A percentile compares a stretch with the other conserved stretches of the same genome.
Evolutionary conservation across 2,329 filamentous ascomycete genomes (phyloP).

Genomic region (Trichoderma lentiforme): DNA sequence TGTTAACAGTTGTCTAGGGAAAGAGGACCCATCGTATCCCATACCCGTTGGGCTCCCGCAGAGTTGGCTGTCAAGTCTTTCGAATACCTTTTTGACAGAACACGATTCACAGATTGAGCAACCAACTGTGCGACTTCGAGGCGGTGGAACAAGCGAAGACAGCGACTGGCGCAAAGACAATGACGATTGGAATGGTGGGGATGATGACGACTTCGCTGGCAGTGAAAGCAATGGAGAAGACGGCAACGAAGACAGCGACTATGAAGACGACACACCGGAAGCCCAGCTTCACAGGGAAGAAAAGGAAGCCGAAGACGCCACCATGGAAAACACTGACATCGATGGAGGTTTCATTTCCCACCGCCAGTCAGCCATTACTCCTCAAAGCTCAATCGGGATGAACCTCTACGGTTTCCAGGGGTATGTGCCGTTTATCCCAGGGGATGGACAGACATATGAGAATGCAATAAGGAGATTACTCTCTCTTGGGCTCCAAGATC

Average conservation of each 20-base stretch:
- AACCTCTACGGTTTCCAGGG: conserved; percentile 34
- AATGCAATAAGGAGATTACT: conserved; percentile 27
- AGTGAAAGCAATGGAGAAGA: neutral
- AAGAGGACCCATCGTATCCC: neutral
- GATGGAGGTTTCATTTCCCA: neutral
- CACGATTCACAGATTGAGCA: neutral
- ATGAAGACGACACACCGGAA: neutral
- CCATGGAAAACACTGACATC: neutral
- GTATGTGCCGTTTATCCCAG: conserved; percentile 25
- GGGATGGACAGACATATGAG: conserved; percentile 23
- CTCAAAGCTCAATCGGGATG: neutral
- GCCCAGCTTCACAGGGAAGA: too few species aligned
- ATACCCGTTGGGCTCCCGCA: neutral
- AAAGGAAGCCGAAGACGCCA: neutral
- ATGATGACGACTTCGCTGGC: neutral
- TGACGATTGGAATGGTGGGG: neutral
- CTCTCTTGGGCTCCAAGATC: conserved; percentile 14
- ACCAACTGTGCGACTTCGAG: conserved; percentile 1
- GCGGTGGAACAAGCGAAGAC: neutral
- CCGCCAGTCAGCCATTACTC: neutral
- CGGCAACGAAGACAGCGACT: neutral
- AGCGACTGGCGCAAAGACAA: neutral
- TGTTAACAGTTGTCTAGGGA: neutral
- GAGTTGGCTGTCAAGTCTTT: neutral
- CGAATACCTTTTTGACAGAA: neutral